Conservation (phyloP, 305 asterid species). For the Solanum aculeatissimum region DNA sequence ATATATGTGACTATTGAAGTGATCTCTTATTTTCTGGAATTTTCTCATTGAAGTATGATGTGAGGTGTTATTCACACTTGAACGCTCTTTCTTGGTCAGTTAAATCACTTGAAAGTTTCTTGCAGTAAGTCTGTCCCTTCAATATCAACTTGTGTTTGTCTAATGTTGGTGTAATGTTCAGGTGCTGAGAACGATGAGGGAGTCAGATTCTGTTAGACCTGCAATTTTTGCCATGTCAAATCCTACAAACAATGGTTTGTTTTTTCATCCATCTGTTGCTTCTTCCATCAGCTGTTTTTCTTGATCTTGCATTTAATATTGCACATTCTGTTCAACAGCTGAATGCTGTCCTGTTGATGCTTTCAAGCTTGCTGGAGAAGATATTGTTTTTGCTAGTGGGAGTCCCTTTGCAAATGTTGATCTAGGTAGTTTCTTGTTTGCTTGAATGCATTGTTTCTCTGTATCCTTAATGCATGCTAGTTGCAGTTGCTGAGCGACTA, state of each 20-base stretch:
- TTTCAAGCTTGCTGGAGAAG: conserved; percentile 88
- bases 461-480: not conserved
- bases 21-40: not conserved
- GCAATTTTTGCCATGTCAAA: conserved; percentile 98
- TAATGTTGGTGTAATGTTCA: conserved; percentile 24
- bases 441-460: not conserved
- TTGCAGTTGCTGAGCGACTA: not conserved
- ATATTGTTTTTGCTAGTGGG: conserved; percentile 92
- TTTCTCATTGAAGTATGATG: not conserved
- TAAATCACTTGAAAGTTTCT: not conserved
- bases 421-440: conserved; percentile 49
- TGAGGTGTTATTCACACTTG: not conserved
- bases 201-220: conserved; percentile 79
- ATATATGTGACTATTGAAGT: not conserved
- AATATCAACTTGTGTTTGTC: not conserved
- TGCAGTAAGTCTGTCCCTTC: not conserved
- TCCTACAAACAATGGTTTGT: conserved; percentile 89
- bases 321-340: conserved; percentile 48
- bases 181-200: conserved; percentile 94
- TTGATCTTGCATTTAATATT: conserved; percentile 6
- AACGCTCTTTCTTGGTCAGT: not conserved
- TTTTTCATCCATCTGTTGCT: not conserved
- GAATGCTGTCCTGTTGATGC: conserved; percentile 94
- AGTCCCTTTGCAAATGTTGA: conserved; percentile 90
- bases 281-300: not conserved